Base-by-base conservation (phyloP, 179 eudicot species). In the Patellifolia procumbens region DNA sequence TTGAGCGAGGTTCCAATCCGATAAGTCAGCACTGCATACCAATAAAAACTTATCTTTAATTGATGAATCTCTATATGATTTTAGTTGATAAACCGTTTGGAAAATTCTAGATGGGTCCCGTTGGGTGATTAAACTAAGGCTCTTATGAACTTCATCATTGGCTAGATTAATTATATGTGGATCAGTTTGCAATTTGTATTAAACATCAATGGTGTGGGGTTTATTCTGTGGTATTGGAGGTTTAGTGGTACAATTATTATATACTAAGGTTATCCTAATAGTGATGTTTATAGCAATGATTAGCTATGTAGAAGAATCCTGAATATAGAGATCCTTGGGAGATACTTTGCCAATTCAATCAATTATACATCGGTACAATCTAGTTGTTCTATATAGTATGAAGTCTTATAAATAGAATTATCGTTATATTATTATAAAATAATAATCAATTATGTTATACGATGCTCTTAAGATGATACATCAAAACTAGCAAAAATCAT, bases 211-310 rank as follows among this genome's bases (percentile, higher is more conserved):
- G 48, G 15, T n/a, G 22, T 32, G 43, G 43, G 64, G 52, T 48
- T 60, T 37, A 15, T 13, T 22, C 6, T 42, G 12, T 34, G 37
- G 64, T 53, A 20, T 31, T 31, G 48, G 46, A 16, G 35, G 39
- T 52, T 34, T 71, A 52, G 74, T 71, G 48, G 56, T 13, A n/a
- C 11, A 52, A 34, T 52, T 59, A 13, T 53, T 59, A 55, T 20
- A 20, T 19, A 46, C 0, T 5, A 6, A 3, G 67, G 8, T 24
- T 22, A 60, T 58, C 66, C 10, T 65, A 39, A 60, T 26, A 2
- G 26, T 26, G 42, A 42, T 49, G 20, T 61, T 0, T n/a, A n/a
- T 19, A n/a, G 39, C 34, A 34, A 74, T 48, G 61, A 31, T 49
- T 62, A n/a, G 62, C 20, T 31, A 20, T 28, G 37, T 8, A 16